phyloP scores from a whole-genome alignment of 202 grass and related monocot genomes.

The Panicum hallii region DNA sequence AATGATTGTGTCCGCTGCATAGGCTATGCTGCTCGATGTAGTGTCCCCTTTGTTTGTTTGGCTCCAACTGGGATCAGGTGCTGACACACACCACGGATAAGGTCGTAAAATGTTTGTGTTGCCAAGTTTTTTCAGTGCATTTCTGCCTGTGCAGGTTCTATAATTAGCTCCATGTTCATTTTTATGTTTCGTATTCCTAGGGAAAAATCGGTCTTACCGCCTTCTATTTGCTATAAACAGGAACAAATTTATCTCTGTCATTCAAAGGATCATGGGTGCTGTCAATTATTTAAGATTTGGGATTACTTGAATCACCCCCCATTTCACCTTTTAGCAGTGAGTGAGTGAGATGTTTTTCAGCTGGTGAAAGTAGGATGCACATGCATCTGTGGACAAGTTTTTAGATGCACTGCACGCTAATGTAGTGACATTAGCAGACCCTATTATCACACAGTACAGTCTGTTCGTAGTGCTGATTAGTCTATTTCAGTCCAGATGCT shows the following conservation, averaged over 20 bases:
- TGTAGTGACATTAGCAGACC: neutral
- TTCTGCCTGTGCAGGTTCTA: neutral
- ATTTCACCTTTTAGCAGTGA: neutral
- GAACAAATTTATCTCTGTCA: neutral
- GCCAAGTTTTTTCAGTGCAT: neutral
- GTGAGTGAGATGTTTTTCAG: neutral
- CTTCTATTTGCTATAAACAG: neutral
- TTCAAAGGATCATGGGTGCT: neutral
- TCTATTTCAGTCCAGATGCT: neutral
- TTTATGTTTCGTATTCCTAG: neutral
- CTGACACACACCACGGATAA: neutral
- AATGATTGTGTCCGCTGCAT: neutral
- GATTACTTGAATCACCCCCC: neutral
- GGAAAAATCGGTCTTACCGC: neutral
- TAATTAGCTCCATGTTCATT: neutral
- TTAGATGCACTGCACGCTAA: neutral
- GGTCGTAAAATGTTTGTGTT: neutral
- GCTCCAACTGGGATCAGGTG: neutral
- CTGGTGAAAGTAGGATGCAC: neutral
- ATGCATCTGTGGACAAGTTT: neutral
- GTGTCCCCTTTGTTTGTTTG: neutral
- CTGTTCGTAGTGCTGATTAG: neutral
- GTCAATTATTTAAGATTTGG: neutral
- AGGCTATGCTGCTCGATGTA: neutral
- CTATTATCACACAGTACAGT: neutral